Conservation (phyloP, 73 alveolate genomes). For the Paramecium sonneborni region DNA sequence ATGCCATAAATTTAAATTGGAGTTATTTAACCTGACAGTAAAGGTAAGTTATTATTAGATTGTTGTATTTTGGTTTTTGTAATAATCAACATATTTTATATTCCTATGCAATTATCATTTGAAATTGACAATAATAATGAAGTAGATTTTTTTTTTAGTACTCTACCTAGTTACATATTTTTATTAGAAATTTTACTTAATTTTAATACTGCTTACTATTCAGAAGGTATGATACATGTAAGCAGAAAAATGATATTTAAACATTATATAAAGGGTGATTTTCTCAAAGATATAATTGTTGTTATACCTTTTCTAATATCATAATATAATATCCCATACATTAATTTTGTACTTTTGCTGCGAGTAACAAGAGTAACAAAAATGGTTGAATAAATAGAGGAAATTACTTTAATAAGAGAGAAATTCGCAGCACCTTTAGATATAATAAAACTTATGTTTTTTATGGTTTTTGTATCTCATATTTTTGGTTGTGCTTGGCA, state of each 20-base stretch:
- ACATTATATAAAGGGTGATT: neutral
- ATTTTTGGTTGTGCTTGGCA: neutral
- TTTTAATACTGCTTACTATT: neutral
- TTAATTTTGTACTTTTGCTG: neutral
- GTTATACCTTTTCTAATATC: neutral
- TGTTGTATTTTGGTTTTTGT: neutral
- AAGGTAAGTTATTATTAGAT: neutral
- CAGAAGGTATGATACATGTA: neutral
- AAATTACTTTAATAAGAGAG: neutral
- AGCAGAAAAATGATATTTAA: neutral
- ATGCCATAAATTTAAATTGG: neutral
- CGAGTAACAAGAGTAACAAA: neutral
- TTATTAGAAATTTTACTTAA: neutral
- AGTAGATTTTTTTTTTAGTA: neutral
- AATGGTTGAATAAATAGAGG: neutral
- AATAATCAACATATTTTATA: neutral
- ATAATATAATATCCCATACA: neutral
- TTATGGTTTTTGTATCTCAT: neutral
- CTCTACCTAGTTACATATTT: neutral
- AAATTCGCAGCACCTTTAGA: neutral
- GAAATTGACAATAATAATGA: neutral
- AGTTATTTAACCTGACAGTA: slow-evolving; percentile 25
- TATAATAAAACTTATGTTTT: neutral
- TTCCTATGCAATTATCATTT: slow-evolving; percentile 16
- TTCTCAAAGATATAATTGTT: neutral